Conservation (phyloP, 2,329 filamentous ascomycete genomes). For the Monosporascus sp. region DNA sequence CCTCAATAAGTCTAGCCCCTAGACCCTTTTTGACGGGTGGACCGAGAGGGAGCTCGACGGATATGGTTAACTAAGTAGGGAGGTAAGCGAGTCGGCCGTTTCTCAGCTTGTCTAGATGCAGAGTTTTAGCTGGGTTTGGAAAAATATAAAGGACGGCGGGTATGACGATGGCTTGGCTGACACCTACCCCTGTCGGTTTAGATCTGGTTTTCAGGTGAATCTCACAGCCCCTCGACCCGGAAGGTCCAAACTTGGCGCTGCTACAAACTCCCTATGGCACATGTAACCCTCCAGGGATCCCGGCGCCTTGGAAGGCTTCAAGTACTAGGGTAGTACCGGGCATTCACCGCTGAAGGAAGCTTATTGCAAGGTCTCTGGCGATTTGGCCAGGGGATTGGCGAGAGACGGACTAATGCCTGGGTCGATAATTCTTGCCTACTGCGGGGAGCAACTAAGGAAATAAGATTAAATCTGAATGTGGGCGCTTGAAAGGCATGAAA, state of each 20-base stretch:
- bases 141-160: not conserved
- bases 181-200: conserved; percentile 10
- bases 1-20: not conserved
- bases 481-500: not conserved
- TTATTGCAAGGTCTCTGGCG: not conserved
- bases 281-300: not conserved
- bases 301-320: not conserved
- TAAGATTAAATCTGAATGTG: not conserved
- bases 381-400: too few species aligned
- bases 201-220: conserved; percentile 6
- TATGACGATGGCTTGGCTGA: conserved; percentile 5
- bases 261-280: not conserved
- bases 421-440: not conserved
- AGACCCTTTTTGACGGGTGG: not conserved
- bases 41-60: too few species aligned
- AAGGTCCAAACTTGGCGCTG: not conserved
- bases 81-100: too few species aligned
- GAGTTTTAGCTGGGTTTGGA: too few species aligned
- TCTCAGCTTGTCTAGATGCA: too few species aligned
- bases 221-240: too few species aligned
- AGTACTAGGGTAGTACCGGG: not conserved
- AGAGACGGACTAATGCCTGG: too few species aligned
- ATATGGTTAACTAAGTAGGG: too few species aligned
- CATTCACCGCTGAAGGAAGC: not conserved
- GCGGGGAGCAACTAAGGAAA: not conserved